Percentiles rank a stretch among this genome's conserved stretches.
These are phyloP conservation scores for Penicillium sp. DNA, from an alignment of 2,329 filamentous ascomycete species.

Conservation along the genomic window DNA sequence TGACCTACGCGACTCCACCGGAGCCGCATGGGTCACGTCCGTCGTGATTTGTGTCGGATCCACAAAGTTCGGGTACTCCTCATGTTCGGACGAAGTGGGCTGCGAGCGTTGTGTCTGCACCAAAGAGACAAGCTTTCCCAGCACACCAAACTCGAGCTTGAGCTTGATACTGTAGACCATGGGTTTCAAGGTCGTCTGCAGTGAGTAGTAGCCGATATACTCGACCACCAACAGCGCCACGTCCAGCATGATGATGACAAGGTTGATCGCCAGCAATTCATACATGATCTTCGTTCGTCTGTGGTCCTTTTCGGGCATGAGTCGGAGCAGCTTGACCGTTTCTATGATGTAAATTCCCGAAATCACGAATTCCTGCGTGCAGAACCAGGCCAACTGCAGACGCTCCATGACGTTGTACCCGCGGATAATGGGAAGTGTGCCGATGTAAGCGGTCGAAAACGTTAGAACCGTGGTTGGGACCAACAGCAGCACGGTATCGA, in stretches of 20 bases:
- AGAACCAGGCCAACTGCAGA: conserved; percentile 47
- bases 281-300: conserved; percentile 47
- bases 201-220: conserved; percentile 46
- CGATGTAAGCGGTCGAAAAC: conserved; percentile 43
- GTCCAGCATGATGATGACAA: conserved; percentile 51
- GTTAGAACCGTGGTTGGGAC: conserved; percentile 58
- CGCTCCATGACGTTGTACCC: conserved; percentile 50
- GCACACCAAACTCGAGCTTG: conserved; percentile 53
- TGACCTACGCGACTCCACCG: conserved; percentile 11
- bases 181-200: conserved; percentile 50
- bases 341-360: conserved; percentile 56
- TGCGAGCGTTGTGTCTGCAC: conserved; percentile 36
- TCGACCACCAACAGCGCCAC: conserved; percentile 47
- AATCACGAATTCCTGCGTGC: conserved; percentile 50
- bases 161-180: conserved; percentile 53
- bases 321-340: conserved; percentile 49
- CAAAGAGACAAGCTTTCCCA: conserved; percentile 47
- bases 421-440: conserved; percentile 26
- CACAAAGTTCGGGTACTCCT: conserved; percentile 46
- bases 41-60: conserved; percentile 42
- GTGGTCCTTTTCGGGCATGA: conserved; percentile 37
- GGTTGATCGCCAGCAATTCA: conserved; percentile 53
- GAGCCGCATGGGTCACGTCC: conserved; percentile 42
- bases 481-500: conserved; percentile 56
- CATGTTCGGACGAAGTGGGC: conserved; percentile 34